phyloP scores from a whole-genome alignment of 805 yeast genomes.

The Candida morakotiae region DNA sequence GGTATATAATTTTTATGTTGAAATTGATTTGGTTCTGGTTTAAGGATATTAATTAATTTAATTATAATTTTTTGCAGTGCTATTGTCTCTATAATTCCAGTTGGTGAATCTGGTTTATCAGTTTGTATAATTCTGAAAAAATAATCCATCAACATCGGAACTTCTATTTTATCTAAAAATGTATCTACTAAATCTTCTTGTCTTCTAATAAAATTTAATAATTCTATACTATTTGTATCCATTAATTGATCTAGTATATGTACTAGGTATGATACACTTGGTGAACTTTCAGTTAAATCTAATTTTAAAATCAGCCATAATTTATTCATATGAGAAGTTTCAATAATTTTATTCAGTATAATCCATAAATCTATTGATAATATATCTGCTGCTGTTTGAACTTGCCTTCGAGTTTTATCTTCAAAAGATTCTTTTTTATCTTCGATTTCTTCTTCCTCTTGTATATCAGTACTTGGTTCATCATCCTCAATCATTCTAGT shows the following conservation, averaged over 20 bases:
- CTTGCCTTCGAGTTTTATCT: conserved; percentile 31
- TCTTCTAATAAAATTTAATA: conserved; percentile 64
- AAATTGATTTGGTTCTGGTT: conserved; percentile 62
- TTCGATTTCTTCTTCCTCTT: conserved; percentile 11
- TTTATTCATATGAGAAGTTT: conserved; percentile 36
- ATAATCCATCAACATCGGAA: conserved; percentile 93
- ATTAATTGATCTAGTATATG: conserved; percentile 85
- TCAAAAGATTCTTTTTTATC: conserved; percentile 23
- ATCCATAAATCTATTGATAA: conserved; percentile 40
- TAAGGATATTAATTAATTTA: conserved; percentile 64
- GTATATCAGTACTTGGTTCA: conserved; percentile 6
- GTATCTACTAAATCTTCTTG: conserved; percentile 72
- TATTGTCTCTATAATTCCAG: conserved; percentile 77
- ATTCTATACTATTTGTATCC: conserved; percentile 53
- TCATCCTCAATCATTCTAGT: conserved; percentile 9
- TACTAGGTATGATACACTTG: conserved; percentile 36
- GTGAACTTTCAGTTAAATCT: conserved; percentile 32
- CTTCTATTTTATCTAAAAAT: conserved; percentile 81
- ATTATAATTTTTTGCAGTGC: conserved; percentile 72
- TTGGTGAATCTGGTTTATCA: conserved; percentile 84
- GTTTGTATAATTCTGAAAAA: conserved; percentile 84
- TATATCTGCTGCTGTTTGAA: conserved; percentile 38
- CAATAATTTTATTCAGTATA: conserved; percentile 38
- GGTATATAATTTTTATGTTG: conserved; percentile 17
- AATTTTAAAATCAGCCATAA: conserved; percentile 37